Percentiles rank a stretch among this genome's conserved stretches.
Evolutionary conservation across 345 rosid genomes (phyloP).

Genomic region (Laguncularia racemosa): DNA sequence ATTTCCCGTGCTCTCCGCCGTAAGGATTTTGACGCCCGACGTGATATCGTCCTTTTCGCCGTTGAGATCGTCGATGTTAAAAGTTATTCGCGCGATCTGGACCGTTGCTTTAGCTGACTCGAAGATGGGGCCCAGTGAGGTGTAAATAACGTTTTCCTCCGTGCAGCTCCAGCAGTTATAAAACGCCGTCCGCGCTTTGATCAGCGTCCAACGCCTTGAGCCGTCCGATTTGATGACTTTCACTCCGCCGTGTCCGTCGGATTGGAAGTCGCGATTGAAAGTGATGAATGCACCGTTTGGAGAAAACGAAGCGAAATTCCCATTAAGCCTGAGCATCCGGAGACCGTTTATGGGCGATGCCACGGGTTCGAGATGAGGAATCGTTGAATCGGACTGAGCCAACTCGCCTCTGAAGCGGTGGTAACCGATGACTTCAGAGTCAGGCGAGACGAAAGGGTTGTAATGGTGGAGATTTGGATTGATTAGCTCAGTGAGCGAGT

Average conservation of each 20-base stretch:
- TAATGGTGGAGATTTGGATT: slow-evolving; percentile 72
- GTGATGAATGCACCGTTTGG: slow-evolving; percentile 53
- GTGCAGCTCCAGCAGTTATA: slow-evolving; percentile 80
- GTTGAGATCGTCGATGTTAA: slow-evolving; percentile 31
- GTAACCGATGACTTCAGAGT: slow-evolving; percentile 50
- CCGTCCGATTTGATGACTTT: slow-evolving; percentile 60
- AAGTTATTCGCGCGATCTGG: slow-evolving; percentile 71
- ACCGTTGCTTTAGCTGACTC: slow-evolving; percentile 36
- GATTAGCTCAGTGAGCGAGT: slow-evolving; percentile 36
- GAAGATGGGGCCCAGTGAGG: slow-evolving; percentile 78
- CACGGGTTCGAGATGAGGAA: slow-evolving; percentile 66
- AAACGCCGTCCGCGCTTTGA: slow-evolving; percentile 60
- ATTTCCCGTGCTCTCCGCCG: slow-evolving; percentile 63
- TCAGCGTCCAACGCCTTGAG: slow-evolving; percentile 63
- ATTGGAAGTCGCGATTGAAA: slow-evolving; percentile 35
- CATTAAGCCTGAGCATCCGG: slow-evolving; percentile 54
- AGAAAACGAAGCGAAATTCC: slow-evolving; percentile 62
- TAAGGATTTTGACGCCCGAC: slow-evolving; percentile 58
- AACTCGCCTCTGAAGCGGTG: slow-evolving; percentile 81
- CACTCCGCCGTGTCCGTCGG: slow-evolving; percentile 39
- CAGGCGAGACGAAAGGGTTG: slow-evolving; percentile 63
- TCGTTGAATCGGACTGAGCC: slow-evolving; percentile 29
- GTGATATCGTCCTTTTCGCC: slow-evolving; percentile 34
- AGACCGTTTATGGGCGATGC: slow-evolving; percentile 44
- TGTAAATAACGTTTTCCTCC: slow-evolving; percentile 58